Base-by-base conservation (phyloP, 2,329 filamentous ascomycete genomes). In the Ambrosiella xylebori region DNA sequence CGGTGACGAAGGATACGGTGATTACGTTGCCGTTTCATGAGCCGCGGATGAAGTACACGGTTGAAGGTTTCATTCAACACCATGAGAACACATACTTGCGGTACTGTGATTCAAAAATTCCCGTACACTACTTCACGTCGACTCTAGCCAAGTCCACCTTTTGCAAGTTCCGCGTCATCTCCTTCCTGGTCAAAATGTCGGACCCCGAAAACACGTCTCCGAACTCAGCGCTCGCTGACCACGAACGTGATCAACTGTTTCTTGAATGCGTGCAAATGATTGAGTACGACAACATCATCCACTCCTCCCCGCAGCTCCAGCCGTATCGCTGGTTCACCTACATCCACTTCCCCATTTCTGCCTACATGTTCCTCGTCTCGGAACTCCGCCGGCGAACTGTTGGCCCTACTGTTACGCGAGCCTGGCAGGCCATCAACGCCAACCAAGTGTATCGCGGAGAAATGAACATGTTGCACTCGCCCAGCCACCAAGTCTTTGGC, bases 291-390 rank as follows among this genome's bases (percentile, higher is more conserved):
- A 79, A 77, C 60, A 64, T 76, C 40, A 73, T 81, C 19, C 76
- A 80, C 61, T 71, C 71, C 1, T 72, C 74, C 5, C 73, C 77
- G 13, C 72, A 68, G 54, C 67, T 82, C 2, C 72, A 72, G 13
- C 72, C 75, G 1, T 82, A 78, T 63, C 71, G 70, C 55, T 82
- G 79, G 79, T 82, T 78, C 64, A 78, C 76, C 0, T 71, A 74
- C 62, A 75, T 80, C 63, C 73, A 81, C 65, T 79, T 81, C 57
- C 79, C 79, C 7, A 74, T 82, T 61, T 78, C 78, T 1, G 79
- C 77, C 1, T 82, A 81, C 66, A 78, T 82, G 66, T 80, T 78
- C 63, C 69, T 82, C 19, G 72, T 80, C 11, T 75, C 74, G 54
- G 78, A 81, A 64, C 69, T 82, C 41, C 75, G 76, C 5, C 67